Base-by-base conservation (phyloP, 257 asterid genomes). In the Paulownia fortunei region DNA sequence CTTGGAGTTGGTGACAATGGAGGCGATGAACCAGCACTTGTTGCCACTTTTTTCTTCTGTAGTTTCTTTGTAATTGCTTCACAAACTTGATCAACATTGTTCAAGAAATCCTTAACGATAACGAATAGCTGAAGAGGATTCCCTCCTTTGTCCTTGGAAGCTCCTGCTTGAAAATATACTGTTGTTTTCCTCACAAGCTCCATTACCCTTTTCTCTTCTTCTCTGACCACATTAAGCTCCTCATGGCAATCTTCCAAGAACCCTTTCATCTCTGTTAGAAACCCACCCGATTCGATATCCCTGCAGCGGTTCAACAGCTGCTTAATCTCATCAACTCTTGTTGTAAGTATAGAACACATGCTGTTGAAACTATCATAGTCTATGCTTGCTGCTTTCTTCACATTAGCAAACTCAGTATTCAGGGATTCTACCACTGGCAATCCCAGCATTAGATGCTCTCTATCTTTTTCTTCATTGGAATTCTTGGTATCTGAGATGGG, bases 211-310 rank as follows among this genome's bases (percentile, higher is more conserved):
- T 68, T 69, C 82, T 94, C 91, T 75, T 94, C 94, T 52, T 90
- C 97, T 27, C 90, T 80, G 65, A 92, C 90, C 44, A 90, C 92
- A 78, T 73, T 74, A 46, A 94, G 88, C 73, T 94, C 97, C 60
- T 82, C 91, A n/a, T 82, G 82, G 67, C 96, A 90, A 51, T 89
- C 93, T 81, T 92, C 97, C 34, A 90, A 44, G 72, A 94, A 92
- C 71, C 87, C 92, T 74, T 82, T 89, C 89, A 89, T 94, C 75
- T 86, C 92, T 26, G 13, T 77, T 56, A 76, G 44, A 23, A 92
- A 94, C 69, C 84, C 83, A 27, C 84, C 90, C 56, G 72, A 67
- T 77, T 82, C 89, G 1, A 75, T 32, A 32, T 82, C 87, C 21
- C 75, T 81, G 80, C 87, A 80, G 16, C 51, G 76, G 8, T 58